Evolutionary conservation across 371 early-diverging fungal species (phyloP).

Genomic region (Mucor saturninus): DNA sequence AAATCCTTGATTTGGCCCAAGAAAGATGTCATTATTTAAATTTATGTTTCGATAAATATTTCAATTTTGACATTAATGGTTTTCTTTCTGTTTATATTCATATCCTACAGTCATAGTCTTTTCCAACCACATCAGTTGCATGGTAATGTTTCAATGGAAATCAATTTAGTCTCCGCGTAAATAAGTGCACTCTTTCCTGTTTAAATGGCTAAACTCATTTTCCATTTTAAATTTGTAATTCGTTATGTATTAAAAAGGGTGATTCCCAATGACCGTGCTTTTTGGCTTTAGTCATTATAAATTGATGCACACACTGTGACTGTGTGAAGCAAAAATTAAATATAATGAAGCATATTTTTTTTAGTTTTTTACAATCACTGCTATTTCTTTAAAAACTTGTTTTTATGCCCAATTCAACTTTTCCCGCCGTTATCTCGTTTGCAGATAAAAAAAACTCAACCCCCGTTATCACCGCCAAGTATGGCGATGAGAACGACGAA

Average conservation of each 20-base stretch:
- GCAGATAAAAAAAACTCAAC: constrained; percentile 29
- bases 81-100: too few relatives aligned
- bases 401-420: constrained; percentile 35
- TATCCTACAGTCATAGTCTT: too few relatives aligned
- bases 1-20: constrained; percentile 83
- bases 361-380: too few relatives aligned
- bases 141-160: too few relatives aligned
- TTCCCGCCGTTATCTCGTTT: constrained; percentile 35
- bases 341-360: neutral
- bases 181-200: neutral
- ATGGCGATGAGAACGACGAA: constrained; percentile 27
- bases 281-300: neutral
- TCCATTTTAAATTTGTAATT: constrained; percentile 1
- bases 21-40: constrained; percentile 40
- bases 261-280: too few relatives aligned
- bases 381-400: constrained; percentile 3
- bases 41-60: too few relatives aligned
- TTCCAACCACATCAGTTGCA: too few relatives aligned
- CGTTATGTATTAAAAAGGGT: neutral
- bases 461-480: constrained; percentile 29
- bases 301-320: neutral
- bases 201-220: too few relatives aligned
- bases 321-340: neutral
- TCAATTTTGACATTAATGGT: too few relatives aligned
- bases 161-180: neutral